These are phyloP conservation scores for Helianthus annuus DNA, from an alignment of 129 eudicot genomes.

Conservation along the genomic window DNA sequence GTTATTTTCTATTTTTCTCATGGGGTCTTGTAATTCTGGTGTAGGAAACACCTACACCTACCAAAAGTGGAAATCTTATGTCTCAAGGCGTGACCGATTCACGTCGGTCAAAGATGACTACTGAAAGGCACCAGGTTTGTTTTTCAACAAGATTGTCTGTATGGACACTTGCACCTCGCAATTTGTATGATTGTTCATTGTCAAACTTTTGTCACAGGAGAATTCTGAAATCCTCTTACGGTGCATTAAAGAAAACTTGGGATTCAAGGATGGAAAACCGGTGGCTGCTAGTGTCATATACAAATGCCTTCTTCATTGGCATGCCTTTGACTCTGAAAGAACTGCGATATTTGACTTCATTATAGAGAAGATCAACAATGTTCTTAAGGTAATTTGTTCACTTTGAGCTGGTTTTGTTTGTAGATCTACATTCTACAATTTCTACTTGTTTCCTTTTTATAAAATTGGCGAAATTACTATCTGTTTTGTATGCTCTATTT, in stretches of 20 bases:
- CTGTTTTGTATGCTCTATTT: constrained; percentile 9
- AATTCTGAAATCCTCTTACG: constrained; percentile 68
- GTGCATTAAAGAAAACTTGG: constrained; percentile 85
- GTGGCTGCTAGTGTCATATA: constrained; percentile 94
- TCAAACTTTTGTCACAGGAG: constrained; percentile 49
- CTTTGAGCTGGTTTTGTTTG: constrained; percentile 14
- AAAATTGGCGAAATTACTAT: background rate
- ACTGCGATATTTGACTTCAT: constrained; percentile 91
- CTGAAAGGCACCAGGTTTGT: constrained; percentile 77
- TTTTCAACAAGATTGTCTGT: constrained; percentile 9
- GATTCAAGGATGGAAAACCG: constrained; percentile 92
- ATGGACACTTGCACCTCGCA: background rate
- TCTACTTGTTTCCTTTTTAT: constrained; percentile 5
- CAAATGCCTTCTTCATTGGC: constrained; percentile 94
- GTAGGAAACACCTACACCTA: constrained; percentile 94
- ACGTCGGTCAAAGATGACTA: constrained; percentile 70
- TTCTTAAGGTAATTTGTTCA: constrained; percentile 55
- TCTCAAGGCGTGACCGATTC: constrained; percentile 86
- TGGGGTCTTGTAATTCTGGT: constrained; percentile 24
- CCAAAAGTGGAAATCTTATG: constrained; percentile 58
- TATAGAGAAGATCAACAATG: constrained; percentile 81
- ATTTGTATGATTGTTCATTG: background rate
- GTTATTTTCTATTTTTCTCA: constrained; percentile 15
- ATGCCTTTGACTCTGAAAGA: constrained; percentile 93
- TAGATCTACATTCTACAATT: background rate